These are phyloP conservation scores for Chaetomiaceae sp. DNA, from an alignment of 2,329 filamentous ascomycete genomes.

Conservation along the genomic window DNA sequence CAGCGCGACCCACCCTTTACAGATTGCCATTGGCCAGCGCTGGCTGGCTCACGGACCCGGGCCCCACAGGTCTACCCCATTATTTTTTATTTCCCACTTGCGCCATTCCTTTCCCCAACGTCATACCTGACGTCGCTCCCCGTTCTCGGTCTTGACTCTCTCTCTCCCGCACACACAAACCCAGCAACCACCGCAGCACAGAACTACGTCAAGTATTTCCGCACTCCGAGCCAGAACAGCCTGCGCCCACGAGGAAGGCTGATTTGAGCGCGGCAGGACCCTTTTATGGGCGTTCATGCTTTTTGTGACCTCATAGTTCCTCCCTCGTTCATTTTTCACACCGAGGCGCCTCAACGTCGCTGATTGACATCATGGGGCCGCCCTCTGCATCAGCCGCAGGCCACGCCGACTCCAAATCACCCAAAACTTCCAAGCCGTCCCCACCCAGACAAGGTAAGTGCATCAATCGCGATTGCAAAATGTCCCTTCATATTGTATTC, in stretches of 20 bases:
- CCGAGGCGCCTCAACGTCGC: constrained; percentile 23
- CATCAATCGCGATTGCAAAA: constrained; percentile 6
- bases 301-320: constrained; percentile 28
- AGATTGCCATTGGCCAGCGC: not conserved
- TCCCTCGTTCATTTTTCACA: constrained; percentile 11
- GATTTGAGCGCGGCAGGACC: constrained; percentile 21
- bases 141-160: constrained; percentile 24
- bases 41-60: constrained; percentile 10
- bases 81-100: constrained; percentile 28
- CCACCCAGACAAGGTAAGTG: constrained; percentile 43
- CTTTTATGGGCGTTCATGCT: constrained; percentile 22
- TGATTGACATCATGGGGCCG: constrained; percentile 47
- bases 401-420: constrained; percentile 45
- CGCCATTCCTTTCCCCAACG: constrained; percentile 29
- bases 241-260: constrained; percentile 20
- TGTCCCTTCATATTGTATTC: too few species aligned
- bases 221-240: constrained; percentile 15
- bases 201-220: constrained; percentile 25
- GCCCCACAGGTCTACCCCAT: constrained; percentile 23
- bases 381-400: constrained; percentile 38
- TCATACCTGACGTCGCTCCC: constrained; percentile 31
- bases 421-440: constrained; percentile 40
- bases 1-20: not conserved
- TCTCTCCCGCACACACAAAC: constrained; percentile 12
- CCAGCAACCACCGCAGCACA: constrained; percentile 8